phyloP scores from a whole-genome alignment of 164 flowering plant genomes.

The Platanus orientalis region DNA sequence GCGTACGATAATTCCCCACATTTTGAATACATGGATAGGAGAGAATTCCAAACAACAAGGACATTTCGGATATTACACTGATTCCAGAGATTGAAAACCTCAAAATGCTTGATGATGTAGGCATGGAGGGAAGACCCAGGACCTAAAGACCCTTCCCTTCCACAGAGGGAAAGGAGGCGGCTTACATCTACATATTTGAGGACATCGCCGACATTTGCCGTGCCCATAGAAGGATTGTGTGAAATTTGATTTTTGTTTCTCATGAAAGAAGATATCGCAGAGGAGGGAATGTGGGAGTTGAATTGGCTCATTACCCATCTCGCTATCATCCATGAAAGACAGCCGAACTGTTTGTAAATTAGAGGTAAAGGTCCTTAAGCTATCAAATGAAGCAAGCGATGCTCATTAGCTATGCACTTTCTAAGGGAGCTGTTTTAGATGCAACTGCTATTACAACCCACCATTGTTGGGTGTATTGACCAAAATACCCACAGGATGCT shows the following conservation, averaged over 20 bases:
- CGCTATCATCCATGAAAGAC: slow-evolving; percentile 50
- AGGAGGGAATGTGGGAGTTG: slow-evolving; percentile 20
- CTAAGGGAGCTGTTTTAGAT: too few species aligned
- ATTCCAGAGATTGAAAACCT: slow-evolving; percentile 7
- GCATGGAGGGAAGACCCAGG: slow-evolving; percentile 77
- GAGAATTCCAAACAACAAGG: slow-evolving; percentile 64
- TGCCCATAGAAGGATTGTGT: slow-evolving; percentile 11
- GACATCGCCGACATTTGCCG: slow-evolving; percentile 9
- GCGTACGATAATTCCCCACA: slow-evolving; percentile 41
- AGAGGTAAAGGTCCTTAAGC: not conserved
- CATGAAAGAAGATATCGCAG: slow-evolving; percentile 14
- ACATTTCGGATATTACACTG: slow-evolving; percentile 10
- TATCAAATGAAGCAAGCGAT: too few species aligned
- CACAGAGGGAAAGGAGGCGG: slow-evolving; percentile 47
- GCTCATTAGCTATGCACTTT: too few species aligned
- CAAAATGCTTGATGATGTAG: slow-evolving; percentile 41
- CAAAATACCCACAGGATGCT: too few species aligned
- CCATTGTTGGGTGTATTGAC: too few species aligned
- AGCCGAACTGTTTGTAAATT: not conserved
- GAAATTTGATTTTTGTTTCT: slow-evolving; percentile 6
- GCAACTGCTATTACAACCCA: too few species aligned
- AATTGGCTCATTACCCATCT: slow-evolving; percentile 38
- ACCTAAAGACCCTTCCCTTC: slow-evolving; percentile 37
- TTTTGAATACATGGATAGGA: slow-evolving; percentile 51
- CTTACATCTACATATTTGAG: slow-evolving; percentile 31